Conservation (phyloP, 768 basidiomycete genomes). For the Clitopilus passeckerianus region DNA sequence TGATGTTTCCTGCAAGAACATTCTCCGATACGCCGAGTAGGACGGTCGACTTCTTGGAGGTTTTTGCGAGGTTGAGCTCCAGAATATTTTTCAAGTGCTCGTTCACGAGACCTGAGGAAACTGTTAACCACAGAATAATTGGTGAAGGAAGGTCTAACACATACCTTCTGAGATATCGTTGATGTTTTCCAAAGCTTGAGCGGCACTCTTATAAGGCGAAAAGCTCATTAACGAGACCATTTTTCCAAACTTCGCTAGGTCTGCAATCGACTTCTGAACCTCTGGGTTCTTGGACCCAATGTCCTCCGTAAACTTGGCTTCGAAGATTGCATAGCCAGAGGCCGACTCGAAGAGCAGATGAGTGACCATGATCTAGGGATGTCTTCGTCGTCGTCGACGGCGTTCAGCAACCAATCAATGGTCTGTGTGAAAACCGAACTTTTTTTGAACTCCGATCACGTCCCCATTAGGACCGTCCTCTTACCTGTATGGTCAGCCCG, state of each 20-base stretch:
- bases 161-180: conserved; percentile 95
- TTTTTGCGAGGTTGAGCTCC: conserved; percentile 81
- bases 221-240: conserved; percentile 91
- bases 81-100: conserved; percentile 79
- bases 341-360: conserved; percentile 93
- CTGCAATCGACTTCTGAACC: conserved; percentile 83
- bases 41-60: conserved; percentile 64
- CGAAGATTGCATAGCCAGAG: conserved; percentile 91
- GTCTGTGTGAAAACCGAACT: conserved; percentile 16
- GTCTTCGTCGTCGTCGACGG: conserved; percentile 26
- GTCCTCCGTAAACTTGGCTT: conserved; percentile 82
- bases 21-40: conserved; percentile 78
- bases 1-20: conserved; percentile 72
- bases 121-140: too few species aligned
- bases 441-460: conserved; percentile 20
- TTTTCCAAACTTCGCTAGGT: conserved; percentile 85
- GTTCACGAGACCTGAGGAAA: conserved; percentile 70
- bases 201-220: conserved; percentile 90
- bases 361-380: conserved; percentile 48
- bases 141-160: conserved; percentile 18
- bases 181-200: conserved; percentile 90
- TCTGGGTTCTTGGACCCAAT: conserved; percentile 75
- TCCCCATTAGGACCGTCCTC: conserved; percentile 9
- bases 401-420: conserved; percentile 17
- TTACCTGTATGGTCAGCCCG: not conserved